Evolutionary conservation across 192 early-diverging fungal genomes (phyloP).

Genomic region (Podila epicladia): DNA sequence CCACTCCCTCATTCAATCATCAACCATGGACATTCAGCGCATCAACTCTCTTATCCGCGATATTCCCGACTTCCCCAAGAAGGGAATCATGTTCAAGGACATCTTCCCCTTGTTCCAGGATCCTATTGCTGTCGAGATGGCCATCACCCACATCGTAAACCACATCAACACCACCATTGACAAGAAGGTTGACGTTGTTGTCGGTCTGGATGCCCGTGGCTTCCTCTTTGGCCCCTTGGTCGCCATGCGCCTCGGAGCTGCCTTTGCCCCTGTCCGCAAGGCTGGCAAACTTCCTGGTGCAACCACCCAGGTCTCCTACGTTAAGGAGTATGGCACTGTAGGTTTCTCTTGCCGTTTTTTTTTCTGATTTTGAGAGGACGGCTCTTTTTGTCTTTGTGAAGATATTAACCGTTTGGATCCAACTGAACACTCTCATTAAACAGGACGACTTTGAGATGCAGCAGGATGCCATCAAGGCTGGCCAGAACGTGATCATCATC

Average conservation of each 20-base stretch:
- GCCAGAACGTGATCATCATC: slow-evolving; percentile 89
- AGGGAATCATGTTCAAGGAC: slow-evolving; percentile 97
- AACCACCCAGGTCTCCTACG: slow-evolving; percentile 75
- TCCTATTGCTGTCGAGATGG: slow-evolving; percentile 90
- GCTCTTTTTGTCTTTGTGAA: not conserved
- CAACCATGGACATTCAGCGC: slow-evolving; percentile 44
- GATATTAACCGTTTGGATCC: not conserved
- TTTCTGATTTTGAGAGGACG: not conserved
- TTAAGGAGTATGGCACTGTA: slow-evolving; percentile 95
- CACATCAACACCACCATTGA: slow-evolving; percentile 71
- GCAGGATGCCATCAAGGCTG: slow-evolving; percentile 75
- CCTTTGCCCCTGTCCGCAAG: slow-evolving; percentile 97
- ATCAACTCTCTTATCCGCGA: slow-evolving; percentile 51
- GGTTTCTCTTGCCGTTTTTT: slow-evolving; percentile 1
- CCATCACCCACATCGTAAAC: slow-evolving; percentile 88
- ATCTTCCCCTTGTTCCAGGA: slow-evolving; percentile 98
- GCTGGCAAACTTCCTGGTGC: slow-evolving; percentile 94
- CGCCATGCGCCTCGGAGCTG: slow-evolving; percentile 84
- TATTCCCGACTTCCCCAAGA: slow-evolving; percentile 49
- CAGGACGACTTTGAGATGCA: slow-evolving; percentile 96
- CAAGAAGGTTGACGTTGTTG: slow-evolving; percentile 86
- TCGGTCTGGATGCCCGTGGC: slow-evolving; percentile 97
- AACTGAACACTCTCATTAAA: not conserved
- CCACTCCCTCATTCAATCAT: not conserved
- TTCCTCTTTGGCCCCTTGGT: slow-evolving; percentile 96